Conservation (phyloP, 73 alveolate genomes). For the Paraurostyla sp. region DNA sequence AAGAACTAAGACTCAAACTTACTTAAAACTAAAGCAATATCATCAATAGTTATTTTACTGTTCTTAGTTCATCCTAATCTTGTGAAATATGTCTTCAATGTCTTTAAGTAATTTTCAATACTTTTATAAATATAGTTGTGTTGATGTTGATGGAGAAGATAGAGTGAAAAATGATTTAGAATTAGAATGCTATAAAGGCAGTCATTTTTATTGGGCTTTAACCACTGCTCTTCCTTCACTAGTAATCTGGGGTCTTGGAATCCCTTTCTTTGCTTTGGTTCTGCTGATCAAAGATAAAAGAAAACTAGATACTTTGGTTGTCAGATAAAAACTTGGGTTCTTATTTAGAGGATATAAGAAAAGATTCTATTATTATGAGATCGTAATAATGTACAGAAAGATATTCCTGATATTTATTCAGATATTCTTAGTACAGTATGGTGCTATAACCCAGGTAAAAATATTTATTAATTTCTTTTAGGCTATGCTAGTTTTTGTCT, state of each 20-base stretch:
- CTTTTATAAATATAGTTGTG: neutral
- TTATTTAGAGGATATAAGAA: constrained; percentile 55
- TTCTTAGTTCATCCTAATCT: constrained; percentile 67
- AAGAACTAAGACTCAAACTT: neutral
- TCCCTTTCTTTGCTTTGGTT: constrained; percentile 57
- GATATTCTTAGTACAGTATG: constrained; percentile 48
- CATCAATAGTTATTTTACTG: constrained; percentile 55
- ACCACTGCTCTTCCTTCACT: constrained; percentile 55
- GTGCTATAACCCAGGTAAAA: constrained; percentile 62
- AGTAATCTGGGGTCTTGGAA: constrained; percentile 73
- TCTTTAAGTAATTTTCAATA: neutral
- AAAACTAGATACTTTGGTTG: neutral
- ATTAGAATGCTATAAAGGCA: constrained; percentile 46
- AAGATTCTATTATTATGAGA: constrained; percentile 56
- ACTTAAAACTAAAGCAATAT: constrained; percentile 33
- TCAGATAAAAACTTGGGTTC: constrained; percentile 56
- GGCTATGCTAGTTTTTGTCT: constrained; percentile 62
- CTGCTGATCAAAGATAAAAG: constrained; percentile 10
- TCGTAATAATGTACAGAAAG: constrained; percentile 62
- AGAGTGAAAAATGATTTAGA: constrained; percentile 42
- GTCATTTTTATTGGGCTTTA: neutral
- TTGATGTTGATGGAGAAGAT: constrained; percentile 32
- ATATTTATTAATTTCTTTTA: neutral
- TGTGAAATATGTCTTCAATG: constrained; percentile 34
- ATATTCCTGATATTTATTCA: constrained; percentile 59